Conservation (phyloP, 2,329 filamentous ascomycete species). For the Emericellopsis cladophorae region DNA sequence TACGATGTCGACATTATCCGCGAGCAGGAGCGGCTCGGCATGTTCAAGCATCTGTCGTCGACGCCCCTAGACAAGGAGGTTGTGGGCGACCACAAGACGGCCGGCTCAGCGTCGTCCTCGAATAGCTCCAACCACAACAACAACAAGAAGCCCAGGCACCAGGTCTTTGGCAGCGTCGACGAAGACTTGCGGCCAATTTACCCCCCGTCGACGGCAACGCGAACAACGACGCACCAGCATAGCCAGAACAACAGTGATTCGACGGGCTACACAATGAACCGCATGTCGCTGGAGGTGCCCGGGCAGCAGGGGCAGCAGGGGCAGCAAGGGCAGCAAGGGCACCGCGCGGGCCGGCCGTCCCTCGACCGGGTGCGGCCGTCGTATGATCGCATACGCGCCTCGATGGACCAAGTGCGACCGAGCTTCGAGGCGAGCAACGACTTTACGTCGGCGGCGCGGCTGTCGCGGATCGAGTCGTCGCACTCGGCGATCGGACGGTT, state of each 20-base stretch:
- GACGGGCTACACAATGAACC: slow-evolving; percentile 70
- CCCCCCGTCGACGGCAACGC: slow-evolving; percentile 75
- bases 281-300: slow-evolving; percentile 43
- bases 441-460: slow-evolving; percentile 78
- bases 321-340: background rate
- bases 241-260: slow-evolving; percentile 91
- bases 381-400: slow-evolving; percentile 76
- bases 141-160: slow-evolving; percentile 42
- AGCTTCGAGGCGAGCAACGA: slow-evolving; percentile 84
- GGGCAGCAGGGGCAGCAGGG: background rate
- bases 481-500: slow-evolving; percentile 14
- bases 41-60: slow-evolving; percentile 58
- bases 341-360: slow-evolving; percentile 33
- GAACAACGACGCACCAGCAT: slow-evolving; percentile 61
- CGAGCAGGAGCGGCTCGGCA: slow-evolving; percentile 75
- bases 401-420: slow-evolving; percentile 72
- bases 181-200: slow-evolving; percentile 91
- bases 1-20: slow-evolving; percentile 92
- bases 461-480: slow-evolving; percentile 72
- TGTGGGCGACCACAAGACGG: background rate
- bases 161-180: slow-evolving; percentile 53
- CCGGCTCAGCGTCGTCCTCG: slow-evolving; percentile 34
- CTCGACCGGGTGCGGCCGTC: slow-evolving; percentile 64
- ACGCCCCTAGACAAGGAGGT: slow-evolving; percentile 5
- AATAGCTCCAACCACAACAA: slow-evolving; percentile 23